Base-by-base conservation (phyloP, 2,329 filamentous ascomycete species). In the Herpotrichia juniperi region DNA sequence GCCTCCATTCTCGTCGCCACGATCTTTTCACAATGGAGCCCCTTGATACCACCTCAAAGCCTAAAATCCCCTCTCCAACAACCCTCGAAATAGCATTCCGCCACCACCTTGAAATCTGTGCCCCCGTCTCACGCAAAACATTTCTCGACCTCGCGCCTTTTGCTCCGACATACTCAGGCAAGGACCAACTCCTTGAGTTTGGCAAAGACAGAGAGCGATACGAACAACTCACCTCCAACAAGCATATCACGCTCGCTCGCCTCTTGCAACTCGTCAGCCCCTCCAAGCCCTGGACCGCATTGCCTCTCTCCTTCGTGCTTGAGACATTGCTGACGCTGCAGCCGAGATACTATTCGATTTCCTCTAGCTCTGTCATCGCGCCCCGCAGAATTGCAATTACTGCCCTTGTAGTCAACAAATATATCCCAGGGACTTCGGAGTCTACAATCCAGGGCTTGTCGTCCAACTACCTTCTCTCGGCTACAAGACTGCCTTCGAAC, bases 31-130 rank as follows among this genome's bases (percentile, higher is more conserved):
- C 60, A 1, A 53, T 77, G 26, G 64, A 56, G 19, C 62, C 64
- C 14, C 54, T 65, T 16, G 69, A 69, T 39, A 51, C 56, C 26
- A 64, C 56, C 8, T 56, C 62, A 34, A 74, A 70, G 51, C 57
- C 62, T n/a, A 72, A 67, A 32, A 47, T 79, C 0, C 78, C 77
- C 1, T 74, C 71, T 1, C 74, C 74, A 0, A 78, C 73, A 0
- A 76, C 75, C 0, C 57, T 74, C 4, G 57, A 72, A 1, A 71
- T 73, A 0, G 67, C 78, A 3, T 74, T 81, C 55, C 65, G 71
- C 4, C 69, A 79, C 54, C 77, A 81, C 48, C 73, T 82, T 1
- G 79, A 82, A 48, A 77, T 81, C 53, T 70, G 76, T 53, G 75
- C 65, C 1, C 71, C 74, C 1, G 65, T 79, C 3, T 67, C 75